phyloP scores from a whole-genome alignment of 495 filamentous ascomycete species.

The Pseudomonodictys pantanalensis region DNA sequence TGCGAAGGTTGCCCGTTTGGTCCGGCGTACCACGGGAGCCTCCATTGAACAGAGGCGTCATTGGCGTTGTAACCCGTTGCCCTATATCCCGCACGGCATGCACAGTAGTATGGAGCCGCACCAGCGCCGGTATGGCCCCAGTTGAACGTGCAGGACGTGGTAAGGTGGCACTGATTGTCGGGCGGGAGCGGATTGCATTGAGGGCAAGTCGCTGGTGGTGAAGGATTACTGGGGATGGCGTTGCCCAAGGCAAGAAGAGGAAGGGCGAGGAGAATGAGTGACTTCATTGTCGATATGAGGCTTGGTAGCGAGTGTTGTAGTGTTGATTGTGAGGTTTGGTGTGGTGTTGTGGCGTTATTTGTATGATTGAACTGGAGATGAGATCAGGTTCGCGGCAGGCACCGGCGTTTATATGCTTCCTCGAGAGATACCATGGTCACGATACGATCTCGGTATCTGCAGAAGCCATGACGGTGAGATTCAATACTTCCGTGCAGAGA shows the following conservation, averaged over 20 bases:
- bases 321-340: not conserved
- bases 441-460: too few relatives aligned
- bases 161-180: constrained; percentile 24
- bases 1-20: constrained; percentile 16
- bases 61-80: not conserved
- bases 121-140: constrained; percentile 5
- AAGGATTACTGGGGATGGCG: not conserved
- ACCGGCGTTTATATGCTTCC: too few relatives aligned
- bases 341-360: not conserved
- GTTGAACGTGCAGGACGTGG: constrained; percentile 21
- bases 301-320: not conserved
- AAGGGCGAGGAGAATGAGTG: not conserved
- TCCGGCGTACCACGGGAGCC: constrained; percentile 24
- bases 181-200: constrained; percentile 23
- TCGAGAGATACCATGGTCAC: too few relatives aligned
- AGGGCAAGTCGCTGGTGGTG: not conserved
- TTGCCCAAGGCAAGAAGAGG: not conserved
- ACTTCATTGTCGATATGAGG: not conserved
- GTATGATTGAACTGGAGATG: too few relatives aligned
- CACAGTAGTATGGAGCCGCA: constrained; percentile 15
- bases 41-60: constrained; percentile 22
- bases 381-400: too few relatives aligned
- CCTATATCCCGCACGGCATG: constrained; percentile 17
- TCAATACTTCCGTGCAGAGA: too few relatives aligned
- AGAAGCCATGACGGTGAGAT: too few relatives aligned